Evolutionary conservation across 2,329 filamentous ascomycete species (phyloP), one percentile per base, ranked within the genome.

Genomic region (Ustulina deusta): DNA sequence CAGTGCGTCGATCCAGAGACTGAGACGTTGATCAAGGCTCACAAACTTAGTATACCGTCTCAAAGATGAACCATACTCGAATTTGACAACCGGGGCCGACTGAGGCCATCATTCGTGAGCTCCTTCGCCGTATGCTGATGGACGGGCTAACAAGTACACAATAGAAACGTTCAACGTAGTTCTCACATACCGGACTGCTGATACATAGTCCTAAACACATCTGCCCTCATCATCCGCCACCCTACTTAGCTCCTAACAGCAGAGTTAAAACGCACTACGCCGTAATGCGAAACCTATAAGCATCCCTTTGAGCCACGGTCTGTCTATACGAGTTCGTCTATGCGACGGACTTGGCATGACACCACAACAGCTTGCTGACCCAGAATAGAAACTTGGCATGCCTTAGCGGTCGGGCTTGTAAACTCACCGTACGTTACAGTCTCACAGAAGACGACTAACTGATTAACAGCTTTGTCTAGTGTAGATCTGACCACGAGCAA

Each of bases 281-380:
- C 49, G 13, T 42, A 20, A 11, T 27, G 17, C 25, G 42, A 56
- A 51, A 49, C 11, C n/a, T 40, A 22, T 54, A 56, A 66, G 64
- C 64, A 15, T 52, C 42, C 29, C 11, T 22, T 58, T 13, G 25
- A 61, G 49, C 48, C 22, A 15, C 38, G 20, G 11, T 60, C 6
- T 54, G 7, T 13, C n/a, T 32, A 61, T 58, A 65, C 57, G 62
- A 65, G 57, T 38, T 61, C 52, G 36, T 61, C 22, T 32, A 59
- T 42, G 52, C 59, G 38, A 51, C 57, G 22, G 38, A 57, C 42
- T 32, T 34, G 25, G 40, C 56, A 22, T 42, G 29, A 55, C 40
- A 38, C 48, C 22, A 60, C 25, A 2, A 32, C 40, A 34, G 34
- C 15, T 36, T 38, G 29, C 49, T 20, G 36, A 29, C 52, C 34